phyloP scores from a whole-genome alignment of 345 rosid genomes.

The Lenwebbia sp. region DNA sequence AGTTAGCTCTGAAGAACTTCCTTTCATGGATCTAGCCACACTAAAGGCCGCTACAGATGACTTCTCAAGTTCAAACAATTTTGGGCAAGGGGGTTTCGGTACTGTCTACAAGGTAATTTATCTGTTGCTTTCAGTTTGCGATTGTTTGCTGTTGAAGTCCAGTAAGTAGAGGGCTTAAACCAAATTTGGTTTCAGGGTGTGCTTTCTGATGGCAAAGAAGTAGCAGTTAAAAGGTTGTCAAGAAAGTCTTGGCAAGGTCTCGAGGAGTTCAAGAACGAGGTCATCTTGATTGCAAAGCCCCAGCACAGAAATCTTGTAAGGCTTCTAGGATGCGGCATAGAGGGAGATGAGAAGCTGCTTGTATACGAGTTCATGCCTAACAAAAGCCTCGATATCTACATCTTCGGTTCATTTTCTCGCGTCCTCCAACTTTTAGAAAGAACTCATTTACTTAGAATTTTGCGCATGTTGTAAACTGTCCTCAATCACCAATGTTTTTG shows the following conservation, averaged over 20 bases:
- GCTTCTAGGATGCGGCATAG: slow-evolving; percentile 22
- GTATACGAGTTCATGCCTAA: slow-evolving; percentile 33
- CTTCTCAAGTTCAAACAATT: slow-evolving; percentile 20
- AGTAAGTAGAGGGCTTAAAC: neutral
- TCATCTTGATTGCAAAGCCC: slow-evolving; percentile 19
- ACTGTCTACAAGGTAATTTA: slow-evolving; percentile 24
- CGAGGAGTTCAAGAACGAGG: slow-evolving; percentile 32
- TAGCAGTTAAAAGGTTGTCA: slow-evolving; percentile 28
- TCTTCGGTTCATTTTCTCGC: slow-evolving; percentile 14
- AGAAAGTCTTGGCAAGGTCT: slow-evolving; percentile 29
- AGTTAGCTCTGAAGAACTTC: slow-evolving; percentile 15
- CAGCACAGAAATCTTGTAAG: slow-evolving; percentile 33
- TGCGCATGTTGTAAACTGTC: neutral
- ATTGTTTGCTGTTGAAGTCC: neutral
- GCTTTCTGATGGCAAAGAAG: slow-evolving; percentile 11
- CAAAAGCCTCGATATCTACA: slow-evolving; percentile 25
- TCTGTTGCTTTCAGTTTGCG: neutral
- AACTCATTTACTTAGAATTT: neutral
- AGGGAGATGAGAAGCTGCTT: slow-evolving; percentile 23
- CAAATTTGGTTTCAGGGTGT: slow-evolving; percentile 7
- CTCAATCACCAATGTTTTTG: neutral
- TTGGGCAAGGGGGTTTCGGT: slow-evolving; percentile 35
- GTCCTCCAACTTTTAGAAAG: neutral
- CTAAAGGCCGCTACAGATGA: slow-evolving; percentile 19
- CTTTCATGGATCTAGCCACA: slow-evolving; percentile 10